Base-by-base conservation (phyloP, 208 protist genomes). In the Wallacemonas sp. region DNA sequence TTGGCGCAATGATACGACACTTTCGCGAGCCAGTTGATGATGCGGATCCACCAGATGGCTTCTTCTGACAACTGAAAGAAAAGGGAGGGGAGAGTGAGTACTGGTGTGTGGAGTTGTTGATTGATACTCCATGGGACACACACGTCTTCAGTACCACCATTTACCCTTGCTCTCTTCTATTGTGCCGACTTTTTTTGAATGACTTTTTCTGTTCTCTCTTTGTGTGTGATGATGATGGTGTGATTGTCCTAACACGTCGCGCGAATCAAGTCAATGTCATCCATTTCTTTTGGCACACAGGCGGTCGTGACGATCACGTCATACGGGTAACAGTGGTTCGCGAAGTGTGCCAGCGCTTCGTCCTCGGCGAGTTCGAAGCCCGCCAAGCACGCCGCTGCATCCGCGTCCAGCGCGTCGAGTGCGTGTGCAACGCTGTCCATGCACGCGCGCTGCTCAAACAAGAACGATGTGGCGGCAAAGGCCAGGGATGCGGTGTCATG, bases 271-370 rank as follows among this genome's bases (percentile, higher is more conserved):
- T 47, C 69, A 9, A 81, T 69, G 14, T 67, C 48, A 6, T 48
- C 29, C 2, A 76, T 19, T 39, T 88, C 82, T 49, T 88, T 88
- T 26, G 82, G 82, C 1, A 84, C 71, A 3, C 67, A 70, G 1
- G 82, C 82, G 0, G 78, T 88, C 26, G 80, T 30, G 49, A 85
- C 76, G 0, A 88, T 58, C 11, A 82, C 64, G n/a, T 69, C 30
- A 52, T 68, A 88, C 26, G 82, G 82, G 44, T 85, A 88, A 74
- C n/a, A n/a, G n/a, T 76, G 81, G 14, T 12, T 62, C 2, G 61
- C 49, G 27, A 44, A 23, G 2, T 32, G 23, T 1, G 57, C 41
- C 2, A 61, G 21, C 0, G 57, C 65, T 8, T 47, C 41, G 12
- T 8, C 9, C 16, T 41, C 36, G 16, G 12, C 36, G 5, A 47